Evolutionary conservation across 495 filamentous ascomycete species (phyloP).

Genomic region (Penicillium taxi): DNA sequence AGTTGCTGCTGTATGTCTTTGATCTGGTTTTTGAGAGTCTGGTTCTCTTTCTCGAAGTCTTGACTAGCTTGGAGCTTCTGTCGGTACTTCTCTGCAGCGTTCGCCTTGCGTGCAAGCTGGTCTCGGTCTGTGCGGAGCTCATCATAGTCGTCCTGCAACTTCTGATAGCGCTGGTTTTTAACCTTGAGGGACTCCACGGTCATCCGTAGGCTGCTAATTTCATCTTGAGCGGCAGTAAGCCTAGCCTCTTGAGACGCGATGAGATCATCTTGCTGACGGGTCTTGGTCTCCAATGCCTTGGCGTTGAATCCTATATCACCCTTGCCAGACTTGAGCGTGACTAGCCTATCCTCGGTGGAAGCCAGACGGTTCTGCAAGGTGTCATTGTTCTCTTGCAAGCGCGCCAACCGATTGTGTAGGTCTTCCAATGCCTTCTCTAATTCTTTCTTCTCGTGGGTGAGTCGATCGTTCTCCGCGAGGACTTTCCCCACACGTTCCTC

Average conservation of each 20-base stretch:
- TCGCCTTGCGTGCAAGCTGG: constrained; percentile 71
- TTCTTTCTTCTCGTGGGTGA: constrained; percentile 46
- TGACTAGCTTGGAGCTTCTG: constrained; percentile 68
- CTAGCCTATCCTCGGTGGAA: constrained; percentile 41
- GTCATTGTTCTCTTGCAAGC: constrained; percentile 52
- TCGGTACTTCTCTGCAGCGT: constrained; percentile 63
- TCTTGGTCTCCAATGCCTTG: constrained; percentile 39
- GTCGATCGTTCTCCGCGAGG: constrained; percentile 41
- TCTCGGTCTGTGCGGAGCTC: constrained; percentile 66
- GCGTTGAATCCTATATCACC: constrained; percentile 38
- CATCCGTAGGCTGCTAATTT: constrained; percentile 35
- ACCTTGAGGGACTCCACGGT: constrained; percentile 33
- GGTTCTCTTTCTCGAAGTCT: constrained; percentile 63
- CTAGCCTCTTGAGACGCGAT: constrained; percentile 52
- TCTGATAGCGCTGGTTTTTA: constrained; percentile 44
- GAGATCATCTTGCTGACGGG: constrained; percentile 48
- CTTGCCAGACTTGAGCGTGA: constrained; percentile 37
- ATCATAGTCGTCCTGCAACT: constrained; percentile 58
- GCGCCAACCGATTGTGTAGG: constrained; percentile 48
- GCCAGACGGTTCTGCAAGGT: constrained; percentile 38
- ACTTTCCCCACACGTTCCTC: constrained; percentile 49
- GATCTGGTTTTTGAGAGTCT: constrained; percentile 52
- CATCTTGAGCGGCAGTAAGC: constrained; percentile 39
- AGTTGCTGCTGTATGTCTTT: constrained; percentile 49
- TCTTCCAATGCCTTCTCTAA: constrained; percentile 46